Evolutionary conservation across 306 rosid genomes (phyloP).

Genomic region (Hippophae rhamnoides): DNA sequence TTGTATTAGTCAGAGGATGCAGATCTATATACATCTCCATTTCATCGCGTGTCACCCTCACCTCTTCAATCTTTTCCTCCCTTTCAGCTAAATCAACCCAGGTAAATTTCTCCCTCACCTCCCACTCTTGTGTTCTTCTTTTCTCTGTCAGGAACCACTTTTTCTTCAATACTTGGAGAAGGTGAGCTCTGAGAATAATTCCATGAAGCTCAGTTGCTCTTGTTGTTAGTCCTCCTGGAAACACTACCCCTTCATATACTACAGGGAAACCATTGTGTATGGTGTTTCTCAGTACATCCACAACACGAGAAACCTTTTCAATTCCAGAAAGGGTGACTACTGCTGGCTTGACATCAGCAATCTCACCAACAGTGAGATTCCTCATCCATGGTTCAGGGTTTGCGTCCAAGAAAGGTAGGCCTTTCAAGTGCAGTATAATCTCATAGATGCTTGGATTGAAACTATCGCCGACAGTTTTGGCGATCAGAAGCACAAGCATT

Average conservation of each 20-base stretch:
- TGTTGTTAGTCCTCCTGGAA: slow-evolving; percentile 29
- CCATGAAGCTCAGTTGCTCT: slow-evolving; percentile 68
- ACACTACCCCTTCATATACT: slow-evolving; percentile 42
- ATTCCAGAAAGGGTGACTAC: slow-evolving; percentile 57
- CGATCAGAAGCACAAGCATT: slow-evolving; percentile 77
- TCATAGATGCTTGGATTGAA: slow-evolving; percentile 89
- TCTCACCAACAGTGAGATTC: slow-evolving; percentile 72
- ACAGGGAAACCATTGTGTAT: slow-evolving; percentile 85
- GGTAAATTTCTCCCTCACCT: slow-evolving; percentile 75
- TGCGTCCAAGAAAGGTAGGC: slow-evolving; percentile 90
- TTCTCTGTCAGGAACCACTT: slow-evolving; percentile 70
- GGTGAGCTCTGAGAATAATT: slow-evolving; percentile 72
- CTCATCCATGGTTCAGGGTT: slow-evolving; percentile 91
- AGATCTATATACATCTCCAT: slow-evolving; percentile 84
- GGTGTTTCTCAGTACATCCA: slow-evolving; percentile 69
- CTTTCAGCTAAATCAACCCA: slow-evolving; percentile 76
- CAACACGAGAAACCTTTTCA: slow-evolving; percentile 63
- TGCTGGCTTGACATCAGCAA: slow-evolving; percentile 61
- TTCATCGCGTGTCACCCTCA: slow-evolving; percentile 56
- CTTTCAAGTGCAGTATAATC: slow-evolving; percentile 72
- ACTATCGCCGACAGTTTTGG: slow-evolving; percentile 84
- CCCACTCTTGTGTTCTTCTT: slow-evolving; percentile 78
- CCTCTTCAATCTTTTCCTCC: slow-evolving; percentile 60
- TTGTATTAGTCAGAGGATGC: slow-evolving; percentile 81
- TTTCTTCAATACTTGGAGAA: slow-evolving; percentile 59